Conservation (phyloP, 352 stramenopile genomes). For the Pythium diclinum region DNA sequence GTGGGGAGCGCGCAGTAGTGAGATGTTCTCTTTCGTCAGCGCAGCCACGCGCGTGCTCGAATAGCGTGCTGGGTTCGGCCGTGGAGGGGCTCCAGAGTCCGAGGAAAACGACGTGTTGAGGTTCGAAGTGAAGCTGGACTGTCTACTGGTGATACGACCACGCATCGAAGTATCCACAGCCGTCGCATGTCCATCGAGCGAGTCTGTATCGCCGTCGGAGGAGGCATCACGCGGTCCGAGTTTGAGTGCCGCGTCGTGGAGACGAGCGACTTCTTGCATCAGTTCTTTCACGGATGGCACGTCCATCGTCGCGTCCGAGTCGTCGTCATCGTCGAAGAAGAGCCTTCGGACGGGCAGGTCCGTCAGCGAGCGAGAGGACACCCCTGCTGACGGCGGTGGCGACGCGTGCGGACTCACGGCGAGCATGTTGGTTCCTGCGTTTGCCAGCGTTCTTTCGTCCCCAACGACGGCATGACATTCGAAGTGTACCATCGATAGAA, state of each 20-base stretch:
- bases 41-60: slow-evolving; percentile 53
- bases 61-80: slow-evolving; percentile 30
- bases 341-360: slow-evolving; percentile 33
- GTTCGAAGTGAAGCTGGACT: slow-evolving; percentile 24
- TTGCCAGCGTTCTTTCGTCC: background rate
- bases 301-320: slow-evolving; percentile 17
- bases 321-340: slow-evolving; percentile 23
- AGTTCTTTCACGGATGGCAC: slow-evolving; percentile 56
- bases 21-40: slow-evolving; percentile 80
- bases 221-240: slow-evolving; percentile 12
- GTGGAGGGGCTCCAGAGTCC: slow-evolving; percentile 39
- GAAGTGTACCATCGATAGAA: background rate
- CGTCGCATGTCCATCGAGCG: slow-evolving; percentile 9
- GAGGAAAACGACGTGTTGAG: slow-evolving; percentile 30
- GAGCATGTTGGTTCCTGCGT: slow-evolving; percentile 3
- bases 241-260: slow-evolving; percentile 40
- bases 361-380: slow-evolving; percentile 15
- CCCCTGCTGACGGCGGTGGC: slow-evolving; percentile 4
- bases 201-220: slow-evolving; percentile 26
- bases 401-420: slow-evolving; percentile 21
- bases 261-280: slow-evolving; percentile 42
- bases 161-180: slow-evolving; percentile 12
- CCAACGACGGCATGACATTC: background rate
- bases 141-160: slow-evolving; percentile 17
- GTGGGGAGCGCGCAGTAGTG: slow-evolving; percentile 49